Evolutionary conservation across 1,284 basidiomycete species (phyloP).

Genomic region (Meira nashicola): DNA sequence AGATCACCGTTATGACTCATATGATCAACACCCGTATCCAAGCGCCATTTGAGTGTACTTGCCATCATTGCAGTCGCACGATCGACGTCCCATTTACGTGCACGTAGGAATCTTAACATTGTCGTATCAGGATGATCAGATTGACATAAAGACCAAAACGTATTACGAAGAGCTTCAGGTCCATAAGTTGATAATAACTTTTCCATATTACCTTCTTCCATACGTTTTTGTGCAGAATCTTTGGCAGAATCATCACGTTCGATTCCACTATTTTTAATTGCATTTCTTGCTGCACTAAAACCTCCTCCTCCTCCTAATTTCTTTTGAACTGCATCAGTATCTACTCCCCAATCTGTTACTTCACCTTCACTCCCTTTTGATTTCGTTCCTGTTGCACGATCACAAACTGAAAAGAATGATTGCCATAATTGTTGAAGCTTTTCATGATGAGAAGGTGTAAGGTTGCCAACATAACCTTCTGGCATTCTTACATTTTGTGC

Average conservation of each 20-base stretch:
- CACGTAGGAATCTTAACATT: conserved; percentile 53
- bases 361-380: not conserved
- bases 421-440: conserved; percentile 50
- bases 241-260: conserved; percentile 49
- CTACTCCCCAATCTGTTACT: conserved; percentile 21
- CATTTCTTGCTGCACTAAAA: conserved; percentile 14
- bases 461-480: conserved; percentile 31
- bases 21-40: conserved; percentile 23
- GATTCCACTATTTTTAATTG: conserved; percentile 35
- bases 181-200: conserved; percentile 53
- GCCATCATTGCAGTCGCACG: conserved; percentile 54
- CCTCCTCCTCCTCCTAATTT: conserved; percentile 14
- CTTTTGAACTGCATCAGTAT: conserved; percentile 13
- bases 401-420: conserved; percentile 34
- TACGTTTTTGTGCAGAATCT: conserved; percentile 38
- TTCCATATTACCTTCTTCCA: conserved; percentile 46
- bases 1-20: conserved; percentile 19
- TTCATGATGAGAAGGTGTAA: conserved; percentile 44
- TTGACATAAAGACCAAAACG: conserved; percentile 52
- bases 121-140: conserved; percentile 44
- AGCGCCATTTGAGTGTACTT: conserved; percentile 45
- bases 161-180: conserved; percentile 46
- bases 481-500: conserved; percentile 4
- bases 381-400: not conserved
- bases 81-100: conserved; percentile 53